Base-by-base conservation (phyloP, 2,329 filamentous ascomycete species). In the Ophiostoma pallidulum region DNA sequence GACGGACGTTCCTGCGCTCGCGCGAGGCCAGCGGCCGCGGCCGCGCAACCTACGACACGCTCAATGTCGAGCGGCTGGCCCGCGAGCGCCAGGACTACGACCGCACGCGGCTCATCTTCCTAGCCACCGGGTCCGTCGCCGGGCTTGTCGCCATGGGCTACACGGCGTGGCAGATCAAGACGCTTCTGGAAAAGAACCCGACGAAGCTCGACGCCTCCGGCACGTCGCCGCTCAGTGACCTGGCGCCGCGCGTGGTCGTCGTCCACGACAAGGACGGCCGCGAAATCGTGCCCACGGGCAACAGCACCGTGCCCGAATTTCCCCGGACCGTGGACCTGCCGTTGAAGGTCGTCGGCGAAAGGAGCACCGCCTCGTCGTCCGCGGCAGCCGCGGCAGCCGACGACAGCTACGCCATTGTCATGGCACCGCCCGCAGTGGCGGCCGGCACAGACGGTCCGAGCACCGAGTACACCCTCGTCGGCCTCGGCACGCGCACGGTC, bases 401-500 rank as follows among this genome's bases (percentile, higher is more conserved):
- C 41, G 13, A 19, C 26, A 14, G n/a, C 8, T 7, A 13, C n/a
- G n/a, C n/a, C n/a, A n/a, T 38, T 20, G 32, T 45, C 12, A 22
- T 42, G 16, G 31, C 38, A 10, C 36, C 28, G n/a, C n/a, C n/a
- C n/a, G n/a, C n/a, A n/a, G n/a, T n/a, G 20, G 19, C 29, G 19
- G 22, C 20, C 16, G 32, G 33, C 39, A 12, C 12, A 20, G 14
- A 26, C n/a, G 36, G 16, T 12, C 22, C 29, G 7, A 61, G 48
- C 53, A 77, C 64, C 58, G 84, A 95, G 58, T 97, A 96, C 64
- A 90, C 88, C 19, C 74, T 97, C 0, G 76, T 97, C 7, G 92
- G 92, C 0, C 69, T 96, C 5, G 92, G 92, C 16, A 82, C 94
- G 53, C 79, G 92, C 47, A 89, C 84, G 1, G 92, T 98, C 28